phyloP scores from a whole-genome alignment of 1,284 basidiomycete genomes.

The Anthracocystis panici-leucophaei region DNA sequence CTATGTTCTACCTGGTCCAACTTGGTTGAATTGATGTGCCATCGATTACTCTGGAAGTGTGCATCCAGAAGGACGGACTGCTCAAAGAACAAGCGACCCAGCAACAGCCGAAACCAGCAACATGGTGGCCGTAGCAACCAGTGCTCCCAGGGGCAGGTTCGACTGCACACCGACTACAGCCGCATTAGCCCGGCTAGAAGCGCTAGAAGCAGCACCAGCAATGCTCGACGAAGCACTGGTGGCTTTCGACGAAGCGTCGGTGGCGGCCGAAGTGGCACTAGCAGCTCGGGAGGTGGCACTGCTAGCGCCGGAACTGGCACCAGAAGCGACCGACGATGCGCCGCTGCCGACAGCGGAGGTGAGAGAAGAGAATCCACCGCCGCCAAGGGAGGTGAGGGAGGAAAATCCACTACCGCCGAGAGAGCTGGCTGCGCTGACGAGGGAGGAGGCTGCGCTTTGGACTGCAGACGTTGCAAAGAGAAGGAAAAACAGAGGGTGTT shows the following conservation, averaged over 20 bases:
- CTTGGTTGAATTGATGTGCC: neutral
- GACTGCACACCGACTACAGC: neutral
- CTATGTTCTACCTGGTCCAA: neutral
- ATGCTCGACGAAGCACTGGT: neutral
- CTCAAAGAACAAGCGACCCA: slow-evolving; percentile 29
- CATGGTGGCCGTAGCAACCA: slow-evolving; percentile 15
- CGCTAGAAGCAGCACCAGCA: neutral
- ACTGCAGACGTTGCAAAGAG: neutral
- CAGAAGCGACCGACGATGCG: neutral
- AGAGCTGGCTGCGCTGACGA: too few relatives aligned
- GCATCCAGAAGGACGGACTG: neutral
- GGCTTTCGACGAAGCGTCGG: neutral
- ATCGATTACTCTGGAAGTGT: neutral
- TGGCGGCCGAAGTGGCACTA: neutral
- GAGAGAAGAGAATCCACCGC: neutral
- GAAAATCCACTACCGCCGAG: too few relatives aligned
- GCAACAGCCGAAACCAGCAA: slow-evolving; percentile 25
- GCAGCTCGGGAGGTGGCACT: neutral
- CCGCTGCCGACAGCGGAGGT: slow-evolving; percentile 2
- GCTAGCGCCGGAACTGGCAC: neutral
- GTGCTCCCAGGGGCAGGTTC: slow-evolving; percentile 11
- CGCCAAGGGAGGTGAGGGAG: neutral
- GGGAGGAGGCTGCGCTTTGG: neutral
- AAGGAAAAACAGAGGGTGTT: neutral
- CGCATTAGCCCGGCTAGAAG: neutral